Evolutionary conservation across 305 asterid species (phyloP), one percentile per base, ranked within the genome.

Genomic region (Euphrasia arctica): DNA sequence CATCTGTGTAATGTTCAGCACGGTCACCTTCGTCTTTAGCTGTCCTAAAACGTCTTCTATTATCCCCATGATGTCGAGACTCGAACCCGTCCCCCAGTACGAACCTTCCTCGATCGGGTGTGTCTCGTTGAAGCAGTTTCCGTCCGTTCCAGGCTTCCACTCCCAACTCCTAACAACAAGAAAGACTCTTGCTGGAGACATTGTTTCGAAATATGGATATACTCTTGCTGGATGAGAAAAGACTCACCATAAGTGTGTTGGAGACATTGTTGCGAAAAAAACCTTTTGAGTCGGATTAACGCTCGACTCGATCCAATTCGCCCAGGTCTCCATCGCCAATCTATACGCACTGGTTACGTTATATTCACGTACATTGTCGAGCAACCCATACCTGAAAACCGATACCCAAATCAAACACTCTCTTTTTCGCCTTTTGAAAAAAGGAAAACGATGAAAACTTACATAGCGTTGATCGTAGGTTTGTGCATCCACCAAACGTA

Each of bases 401-500:
- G 57, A 50, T 3, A 7, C 25, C 52, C 8, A 25, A 5, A 63
- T 60, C 36, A 4, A 3, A 29, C 18, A 50, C 22, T 14, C 29
- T 9, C 45, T 12, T 12, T 14, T 34, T 8, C 8, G 54, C 13
- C 54, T 48, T 42, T 42, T 18, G 22, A 18, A 42, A 42, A 5
- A 43, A 43, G 8, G 32, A 50, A 51, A 11, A 5, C 4, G 45
- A 31, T 36, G 22, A 65, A 18, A 18, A 55, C 82, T 76, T 66
- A 91, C 96, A 89, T 87, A 43, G 94, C 96, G 28, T 87, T 87
- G 64, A 90, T 90, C 2, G 77, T 79, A 39, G 94, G 98, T 67
- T 78, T 86, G 75, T 83, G 70, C 96, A 92, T 92, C 98, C 98
- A 92, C 98, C 98, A 92, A 29, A 92, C 91, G 25, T 90, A 92